These are phyloP conservation scores for Schrenkiella parvula DNA, from an alignment of 345 rosid species.

Conservation along the genomic window DNA sequence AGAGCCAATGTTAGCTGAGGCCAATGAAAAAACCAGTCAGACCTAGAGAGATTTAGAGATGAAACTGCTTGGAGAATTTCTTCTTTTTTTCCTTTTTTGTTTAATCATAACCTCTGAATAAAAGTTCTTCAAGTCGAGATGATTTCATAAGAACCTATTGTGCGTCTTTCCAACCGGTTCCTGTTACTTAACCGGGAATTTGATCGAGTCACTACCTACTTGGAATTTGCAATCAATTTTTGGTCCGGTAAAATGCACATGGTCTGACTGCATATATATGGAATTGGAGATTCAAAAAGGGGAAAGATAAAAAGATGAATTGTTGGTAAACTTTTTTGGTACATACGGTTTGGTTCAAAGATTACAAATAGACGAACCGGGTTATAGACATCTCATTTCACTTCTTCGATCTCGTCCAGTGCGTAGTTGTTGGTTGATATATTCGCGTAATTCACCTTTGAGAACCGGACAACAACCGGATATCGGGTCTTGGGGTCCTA, in stretches of 20 bases:
- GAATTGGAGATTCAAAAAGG: background rate
- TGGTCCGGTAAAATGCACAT: background rate
- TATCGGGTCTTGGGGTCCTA: constrained; percentile 80
- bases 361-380: constrained; percentile 19
- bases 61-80: constrained; percentile 4
- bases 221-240: background rate
- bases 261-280: background rate
- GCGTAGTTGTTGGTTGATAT: constrained; percentile 94
- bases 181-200: constrained; percentile 13
- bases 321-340: background rate
- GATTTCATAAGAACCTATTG: background rate
- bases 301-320: background rate
- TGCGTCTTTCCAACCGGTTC: constrained; percentile 39
- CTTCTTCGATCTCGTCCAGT: constrained; percentile 81
- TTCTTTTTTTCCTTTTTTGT: background rate
- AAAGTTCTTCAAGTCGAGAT: background rate
- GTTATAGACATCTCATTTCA: constrained; percentile 39
- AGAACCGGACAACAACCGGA: constrained; percentile 88
- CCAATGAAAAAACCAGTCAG: constrained; percentile 37
- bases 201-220: constrained; percentile 20
- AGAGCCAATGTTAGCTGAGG: constrained; percentile 59
- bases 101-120: background rate
- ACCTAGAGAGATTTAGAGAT: background rate
- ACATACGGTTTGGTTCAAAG: constrained; percentile 28
- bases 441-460: constrained; percentile 83